Percentiles rank a stretch among this genome's conserved stretches.
phyloP scores from a whole-genome alignment of 345 rosid species.

The Xanthoceras sorbifolium region DNA sequence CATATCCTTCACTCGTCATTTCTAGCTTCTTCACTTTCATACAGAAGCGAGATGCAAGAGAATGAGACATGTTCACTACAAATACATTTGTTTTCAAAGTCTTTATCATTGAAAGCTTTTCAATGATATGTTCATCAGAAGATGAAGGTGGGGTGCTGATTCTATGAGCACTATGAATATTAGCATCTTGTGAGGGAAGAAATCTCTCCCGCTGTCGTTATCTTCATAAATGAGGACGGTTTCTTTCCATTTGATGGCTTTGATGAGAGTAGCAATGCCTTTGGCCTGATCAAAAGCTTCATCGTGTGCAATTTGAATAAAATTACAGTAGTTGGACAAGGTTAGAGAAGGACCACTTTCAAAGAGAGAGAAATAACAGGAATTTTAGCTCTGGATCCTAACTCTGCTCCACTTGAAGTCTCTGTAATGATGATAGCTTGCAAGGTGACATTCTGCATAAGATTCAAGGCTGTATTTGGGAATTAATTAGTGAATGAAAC shows the following conservation, averaged over 20 bases:
- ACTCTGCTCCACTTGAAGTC: neutral
- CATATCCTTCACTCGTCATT: slow-evolving; percentile 36
- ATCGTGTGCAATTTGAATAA: slow-evolving; percentile 31
- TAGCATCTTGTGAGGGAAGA: slow-evolving; percentile 16
- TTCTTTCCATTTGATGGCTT: slow-evolving; percentile 31
- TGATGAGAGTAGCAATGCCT: slow-evolving; percentile 24
- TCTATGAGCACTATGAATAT: slow-evolving; percentile 7
- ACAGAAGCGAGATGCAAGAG: slow-evolving; percentile 22
- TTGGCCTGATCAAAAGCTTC: slow-evolving; percentile 21
- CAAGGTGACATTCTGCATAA: neutral
- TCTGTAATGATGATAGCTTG: neutral
- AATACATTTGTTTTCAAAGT: slow-evolving; percentile 16
- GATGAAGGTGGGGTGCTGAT: neutral
- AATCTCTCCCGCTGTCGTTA: slow-evolving; percentile 29
- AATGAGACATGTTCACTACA: slow-evolving; percentile 28
- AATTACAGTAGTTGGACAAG: slow-evolving; percentile 16
- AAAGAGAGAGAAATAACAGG: slow-evolving; percentile 21
- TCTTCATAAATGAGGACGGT: slow-evolving; percentile 33
- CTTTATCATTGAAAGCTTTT: slow-evolving; percentile 17
- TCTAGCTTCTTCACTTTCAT: slow-evolving; percentile 20
- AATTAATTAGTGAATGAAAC: neutral
- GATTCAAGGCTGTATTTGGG: neutral
- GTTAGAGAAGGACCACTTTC: neutral
- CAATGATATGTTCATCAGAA: slow-evolving; percentile 14
- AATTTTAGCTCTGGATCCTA: slow-evolving; percentile 32